Percentiles rank a stretch among this genome's conserved stretches.
Evolutionary conservation across 495 filamentous ascomycete species (phyloP).

Genomic region (Penicillium pulvis): DNA sequence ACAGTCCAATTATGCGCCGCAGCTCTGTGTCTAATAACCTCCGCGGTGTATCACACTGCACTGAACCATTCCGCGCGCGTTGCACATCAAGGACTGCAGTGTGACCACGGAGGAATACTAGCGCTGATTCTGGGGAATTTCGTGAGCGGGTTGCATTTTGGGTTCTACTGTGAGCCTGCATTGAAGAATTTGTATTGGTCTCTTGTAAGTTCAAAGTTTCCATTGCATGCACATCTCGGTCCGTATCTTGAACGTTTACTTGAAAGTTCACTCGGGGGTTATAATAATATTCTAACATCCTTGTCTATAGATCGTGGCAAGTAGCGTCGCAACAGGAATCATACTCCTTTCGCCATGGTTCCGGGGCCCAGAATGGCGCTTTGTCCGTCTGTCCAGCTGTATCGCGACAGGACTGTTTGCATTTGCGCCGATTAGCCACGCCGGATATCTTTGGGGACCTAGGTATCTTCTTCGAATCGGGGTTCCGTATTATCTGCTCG

Average conservation of each 20-base stretch:
- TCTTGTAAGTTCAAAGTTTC: constrained; percentile 12
- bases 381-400: constrained; percentile 43
- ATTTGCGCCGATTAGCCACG: constrained; percentile 51
- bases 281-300: neutral
- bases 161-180: constrained; percentile 24
- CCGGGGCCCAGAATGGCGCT: constrained; percentile 15
- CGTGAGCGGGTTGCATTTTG: constrained; percentile 25
- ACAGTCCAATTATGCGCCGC: constrained; percentile 18
- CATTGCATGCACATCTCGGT: neutral
- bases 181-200: constrained; percentile 22
- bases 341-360: constrained; percentile 21
- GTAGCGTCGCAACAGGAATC: constrained; percentile 26
- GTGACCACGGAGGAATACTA: constrained; percentile 26
- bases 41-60: constrained; percentile 25
- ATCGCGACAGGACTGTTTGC: constrained; percentile 50
- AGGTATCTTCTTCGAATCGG: constrained; percentile 43
- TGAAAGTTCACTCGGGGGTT: too few relatives aligned
- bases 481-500: constrained; percentile 46
- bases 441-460: constrained; percentile 41
- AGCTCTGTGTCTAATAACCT: constrained; percentile 15
- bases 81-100: constrained; percentile 13
- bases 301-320: constrained; percentile 13
- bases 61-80: constrained; percentile 20
- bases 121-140: constrained; percentile 26
- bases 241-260: too few relatives aligned